Conservation (phyloP, 768 basidiomycete genomes). For the Suillus variegatus region DNA sequence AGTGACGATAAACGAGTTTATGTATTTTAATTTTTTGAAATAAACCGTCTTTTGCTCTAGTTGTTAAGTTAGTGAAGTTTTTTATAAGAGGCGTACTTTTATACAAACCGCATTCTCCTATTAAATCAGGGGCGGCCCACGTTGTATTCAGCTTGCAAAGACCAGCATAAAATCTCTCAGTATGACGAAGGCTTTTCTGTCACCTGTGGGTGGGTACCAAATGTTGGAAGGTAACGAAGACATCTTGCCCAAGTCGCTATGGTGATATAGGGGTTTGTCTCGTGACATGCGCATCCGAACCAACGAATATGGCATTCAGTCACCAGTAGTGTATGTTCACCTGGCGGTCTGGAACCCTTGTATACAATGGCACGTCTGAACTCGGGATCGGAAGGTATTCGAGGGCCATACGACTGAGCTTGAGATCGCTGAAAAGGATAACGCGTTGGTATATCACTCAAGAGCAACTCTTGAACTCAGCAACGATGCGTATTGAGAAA, state of each 20-base stretch:
- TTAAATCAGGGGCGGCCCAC: slow-evolving; percentile 32
- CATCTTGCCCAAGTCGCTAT: too few relatives aligned
- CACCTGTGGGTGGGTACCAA: background rate
- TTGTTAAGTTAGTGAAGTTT: background rate
- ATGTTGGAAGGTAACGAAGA: background rate
- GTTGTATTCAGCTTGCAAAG: slow-evolving; percentile 44
- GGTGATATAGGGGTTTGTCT: background rate
- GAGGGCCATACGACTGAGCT: too few relatives aligned
- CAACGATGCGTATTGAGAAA: background rate
- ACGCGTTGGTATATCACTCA: background rate
- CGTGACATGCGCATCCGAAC: background rate
- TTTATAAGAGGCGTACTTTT: slow-evolving; percentile 6
- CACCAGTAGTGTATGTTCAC: background rate
- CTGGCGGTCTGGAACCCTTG: background rate
- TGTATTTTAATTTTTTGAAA: background rate
- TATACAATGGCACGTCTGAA: background rate
- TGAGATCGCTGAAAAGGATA: too few relatives aligned
- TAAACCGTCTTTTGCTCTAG: background rate
- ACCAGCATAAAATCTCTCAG: slow-evolving; percentile 55
- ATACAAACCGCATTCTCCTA: slow-evolving; percentile 38
- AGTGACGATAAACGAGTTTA: background rate
- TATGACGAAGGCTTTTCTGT: slow-evolving; percentile 35
- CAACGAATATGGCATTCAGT: background rate
- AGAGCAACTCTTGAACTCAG: background rate
- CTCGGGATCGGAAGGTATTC: background rate